Evolutionary conservation across 2,329 filamentous ascomycete genomes (phyloP).

Genomic region (Paraphoma sp.): DNA sequence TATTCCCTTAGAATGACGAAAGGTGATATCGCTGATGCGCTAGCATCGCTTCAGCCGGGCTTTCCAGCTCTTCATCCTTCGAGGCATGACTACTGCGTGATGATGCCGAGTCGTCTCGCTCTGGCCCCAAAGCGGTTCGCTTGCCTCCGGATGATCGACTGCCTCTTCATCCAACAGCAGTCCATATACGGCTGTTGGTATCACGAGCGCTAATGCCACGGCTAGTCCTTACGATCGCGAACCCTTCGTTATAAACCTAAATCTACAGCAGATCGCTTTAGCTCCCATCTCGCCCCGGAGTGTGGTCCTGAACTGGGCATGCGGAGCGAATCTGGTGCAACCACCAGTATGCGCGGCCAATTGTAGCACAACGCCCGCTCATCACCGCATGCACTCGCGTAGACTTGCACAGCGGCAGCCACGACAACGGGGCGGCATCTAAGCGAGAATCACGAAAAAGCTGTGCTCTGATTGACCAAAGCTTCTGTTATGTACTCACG

Average conservation of each 20-base stretch:
- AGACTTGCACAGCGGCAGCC: conserved; percentile 22
- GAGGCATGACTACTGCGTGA: neutral
- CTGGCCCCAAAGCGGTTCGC: neutral
- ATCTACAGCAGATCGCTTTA: conserved; percentile 1
- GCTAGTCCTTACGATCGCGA: too few relatives aligned
- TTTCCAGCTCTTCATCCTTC: neutral
- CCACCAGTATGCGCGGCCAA: conserved; percentile 9
- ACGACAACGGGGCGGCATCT: conserved; percentile 26
- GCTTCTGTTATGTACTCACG: neutral
- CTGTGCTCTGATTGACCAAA: too few relatives aligned
- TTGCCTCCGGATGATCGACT: neutral
- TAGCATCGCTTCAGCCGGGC: neutral
- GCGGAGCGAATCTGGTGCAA: conserved; percentile 4
- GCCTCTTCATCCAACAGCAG: too few relatives aligned
- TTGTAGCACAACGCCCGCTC: neutral
- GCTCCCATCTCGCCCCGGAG: conserved; percentile 2
- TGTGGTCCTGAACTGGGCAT: conserved; percentile 4
- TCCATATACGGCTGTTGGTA: too few relatives aligned
- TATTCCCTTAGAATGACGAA: neutral
- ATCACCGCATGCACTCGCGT: conserved; percentile 4
- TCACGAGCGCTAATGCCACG: too few relatives aligned
- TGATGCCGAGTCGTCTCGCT: neutral
- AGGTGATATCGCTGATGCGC: neutral
- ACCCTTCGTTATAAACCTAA: neutral
- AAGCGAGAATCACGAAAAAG: conserved; percentile 10